These are phyloP conservation scores for Dioscorea dumetorum DNA, from an alignment of 106 monocot species.

Conservation along the genomic window DNA sequence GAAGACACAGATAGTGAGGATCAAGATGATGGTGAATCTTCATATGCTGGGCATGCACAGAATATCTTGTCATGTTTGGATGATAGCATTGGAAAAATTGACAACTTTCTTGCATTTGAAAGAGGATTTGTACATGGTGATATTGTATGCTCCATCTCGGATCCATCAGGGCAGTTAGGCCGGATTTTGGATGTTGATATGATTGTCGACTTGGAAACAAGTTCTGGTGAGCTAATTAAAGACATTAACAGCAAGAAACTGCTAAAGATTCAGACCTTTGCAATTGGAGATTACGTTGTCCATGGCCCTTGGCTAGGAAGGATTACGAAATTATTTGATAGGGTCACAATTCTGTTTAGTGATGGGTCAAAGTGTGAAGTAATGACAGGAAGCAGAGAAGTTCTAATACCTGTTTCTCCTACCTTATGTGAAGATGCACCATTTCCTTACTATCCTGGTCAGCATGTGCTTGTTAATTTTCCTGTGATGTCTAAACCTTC, in stretches of 20 bases:
- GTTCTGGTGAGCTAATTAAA: slow-evolving; percentile 48
- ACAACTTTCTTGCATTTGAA: slow-evolving; percentile 75
- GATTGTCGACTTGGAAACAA: slow-evolving; percentile 61
- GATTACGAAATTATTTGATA: slow-evolving; percentile 42
- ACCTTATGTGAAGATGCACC: slow-evolving; percentile 45
- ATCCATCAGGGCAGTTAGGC: slow-evolving; percentile 75
- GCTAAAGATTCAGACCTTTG: slow-evolving; percentile 47
- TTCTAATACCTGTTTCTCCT: slow-evolving; percentile 36
- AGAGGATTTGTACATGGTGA: slow-evolving; percentile 80
- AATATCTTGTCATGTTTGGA: slow-evolving; percentile 73
- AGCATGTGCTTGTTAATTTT: slow-evolving; percentile 51
- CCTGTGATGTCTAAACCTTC: slow-evolving; percentile 30
- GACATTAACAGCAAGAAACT: slow-evolving; percentile 65
- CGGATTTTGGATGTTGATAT: slow-evolving; percentile 65
- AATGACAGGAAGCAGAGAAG: slow-evolving; percentile 39
- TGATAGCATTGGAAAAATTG: slow-evolving; percentile 71
- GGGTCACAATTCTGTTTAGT: slow-evolving; percentile 56
- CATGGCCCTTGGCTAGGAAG: slow-evolving; percentile 77
- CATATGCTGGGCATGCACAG: slow-evolving; percentile 61
- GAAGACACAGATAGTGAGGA: slow-evolving; percentile 73
- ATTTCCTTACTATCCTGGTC: slow-evolving; percentile 60
- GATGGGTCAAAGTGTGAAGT: slow-evolving; percentile 69
- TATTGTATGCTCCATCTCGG: slow-evolving; percentile 45
- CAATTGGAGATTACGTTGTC: slow-evolving; percentile 61
- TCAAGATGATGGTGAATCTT: slow-evolving; percentile 49